Conservation (phyloP, 148 eudicot genomes). For the Drosera capensis region DNA sequence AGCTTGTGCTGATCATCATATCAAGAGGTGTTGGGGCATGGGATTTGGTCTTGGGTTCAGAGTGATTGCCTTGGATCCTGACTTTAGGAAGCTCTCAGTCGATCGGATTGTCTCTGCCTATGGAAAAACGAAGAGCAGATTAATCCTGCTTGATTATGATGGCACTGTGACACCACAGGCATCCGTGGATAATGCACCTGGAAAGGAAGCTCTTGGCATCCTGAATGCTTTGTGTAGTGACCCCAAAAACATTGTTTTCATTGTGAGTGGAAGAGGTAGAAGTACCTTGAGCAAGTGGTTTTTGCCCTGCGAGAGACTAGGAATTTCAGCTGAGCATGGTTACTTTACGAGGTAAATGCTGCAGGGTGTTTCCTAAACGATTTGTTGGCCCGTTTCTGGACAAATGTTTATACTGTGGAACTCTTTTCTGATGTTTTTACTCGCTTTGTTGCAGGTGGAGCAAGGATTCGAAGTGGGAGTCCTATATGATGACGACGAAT, state of each 20-base stretch:
- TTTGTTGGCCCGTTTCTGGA: too few relatives aligned
- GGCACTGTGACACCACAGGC: conserved; percentile 40
- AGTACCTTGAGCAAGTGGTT: conserved; percentile 29
- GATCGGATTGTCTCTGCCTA: conserved; percentile 41
- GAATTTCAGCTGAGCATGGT: conserved; percentile 45
- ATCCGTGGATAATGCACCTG: conserved; percentile 29
- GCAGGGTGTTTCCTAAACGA: too few relatives aligned
- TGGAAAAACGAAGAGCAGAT: conserved; percentile 21
- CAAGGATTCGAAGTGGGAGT: conserved; percentile 29
- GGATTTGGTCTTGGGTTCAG: conserved; percentile 65
- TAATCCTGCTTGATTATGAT: conserved; percentile 38
- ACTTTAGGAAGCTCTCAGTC: conserved; percentile 32
- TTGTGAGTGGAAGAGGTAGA: conserved; percentile 28
- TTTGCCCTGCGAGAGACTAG: conserved; percentile 26
- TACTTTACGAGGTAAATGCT: conserved; percentile 25
- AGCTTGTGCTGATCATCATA: conserved; percentile 58
- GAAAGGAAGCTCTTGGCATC: conserved; percentile 17
- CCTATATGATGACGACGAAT: conserved; percentile 16
- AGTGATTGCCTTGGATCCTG: conserved; percentile 53
- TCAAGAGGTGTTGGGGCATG: conserved; percentile 70
- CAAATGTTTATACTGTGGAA: background rate
- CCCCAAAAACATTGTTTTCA: conserved; percentile 26
- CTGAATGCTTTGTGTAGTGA: conserved; percentile 28
- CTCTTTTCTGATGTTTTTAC: background rate
- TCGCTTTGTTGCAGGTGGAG: conserved; percentile 12